These are phyloP conservation scores for Acacia pycnantha DNA, from an alignment of 331 rosid genomes.

Conservation along the genomic window DNA sequence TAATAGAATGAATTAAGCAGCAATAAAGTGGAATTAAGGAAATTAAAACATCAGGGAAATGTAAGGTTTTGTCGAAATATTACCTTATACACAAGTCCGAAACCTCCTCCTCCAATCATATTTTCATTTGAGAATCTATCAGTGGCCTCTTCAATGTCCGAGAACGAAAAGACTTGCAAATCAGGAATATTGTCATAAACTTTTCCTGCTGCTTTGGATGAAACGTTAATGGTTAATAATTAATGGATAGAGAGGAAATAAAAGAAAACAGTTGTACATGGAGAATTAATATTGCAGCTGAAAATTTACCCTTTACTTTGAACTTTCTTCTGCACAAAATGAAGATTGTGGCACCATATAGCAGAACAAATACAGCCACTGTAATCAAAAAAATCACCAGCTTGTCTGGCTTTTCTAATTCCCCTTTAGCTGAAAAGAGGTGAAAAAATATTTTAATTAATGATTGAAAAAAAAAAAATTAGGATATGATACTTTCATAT, in stretches of 20 bases:
- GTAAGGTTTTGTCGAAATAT: not conserved
- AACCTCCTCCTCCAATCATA: not conserved
- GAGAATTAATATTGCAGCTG: not conserved
- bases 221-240: not conserved
- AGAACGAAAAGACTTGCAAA: not conserved
- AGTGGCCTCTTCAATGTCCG: not conserved
- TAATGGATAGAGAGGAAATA: not conserved
- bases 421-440: constrained; percentile 18
- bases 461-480: not conserved
- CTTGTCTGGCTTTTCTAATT: not conserved
- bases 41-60: not conserved
- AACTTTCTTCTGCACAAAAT: constrained; percentile 8
- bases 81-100: not conserved
- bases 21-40: too few relatives aligned
- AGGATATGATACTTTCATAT: not conserved
- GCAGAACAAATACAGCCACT: not conserved
- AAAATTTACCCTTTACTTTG: constrained; percentile 26
- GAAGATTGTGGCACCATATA: not conserved
- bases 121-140: not conserved
- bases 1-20: too few relatives aligned
- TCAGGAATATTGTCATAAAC: not conserved
- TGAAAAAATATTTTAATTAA: not conserved
- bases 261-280: not conserved
- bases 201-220: not conserved
- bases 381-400: constrained; percentile 8